phyloP scores from a whole-genome alignment of 495 filamentous ascomycete species.

The Bacidia gigantensis region DNA sequence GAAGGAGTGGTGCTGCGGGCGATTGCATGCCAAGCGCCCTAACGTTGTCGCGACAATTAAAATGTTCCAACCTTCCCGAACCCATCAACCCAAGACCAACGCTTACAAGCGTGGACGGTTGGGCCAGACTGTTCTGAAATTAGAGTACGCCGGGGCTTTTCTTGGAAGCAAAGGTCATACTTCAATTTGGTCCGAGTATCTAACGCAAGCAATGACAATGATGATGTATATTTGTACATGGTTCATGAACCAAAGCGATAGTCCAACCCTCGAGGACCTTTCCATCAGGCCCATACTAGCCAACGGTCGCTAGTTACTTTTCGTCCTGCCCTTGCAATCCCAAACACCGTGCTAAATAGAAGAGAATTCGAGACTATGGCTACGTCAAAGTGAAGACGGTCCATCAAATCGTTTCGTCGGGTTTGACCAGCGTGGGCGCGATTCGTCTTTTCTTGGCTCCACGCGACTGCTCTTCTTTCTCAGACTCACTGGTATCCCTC shows the following conservation, averaged over 20 bases:
- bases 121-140: too few relatives aligned
- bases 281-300: too few relatives aligned
- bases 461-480: constrained; percentile 48
- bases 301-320: too few relatives aligned
- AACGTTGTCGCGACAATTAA: not conserved
- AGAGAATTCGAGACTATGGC: not conserved
- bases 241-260: too few relatives aligned
- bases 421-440: constrained; percentile 52
- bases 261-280: too few relatives aligned
- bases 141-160: too few relatives aligned
- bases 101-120: too few relatives aligned
- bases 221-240: too few relatives aligned
- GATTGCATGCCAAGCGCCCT: not conserved
- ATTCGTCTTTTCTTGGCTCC: constrained; percentile 61
- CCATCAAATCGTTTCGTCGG: constrained; percentile 6
- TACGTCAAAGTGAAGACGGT: not conserved
- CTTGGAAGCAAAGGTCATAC: too few relatives aligned
- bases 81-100: not conserved
- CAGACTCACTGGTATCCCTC: constrained; percentile 39
- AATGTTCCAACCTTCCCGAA: not conserved
- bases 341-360: not conserved
- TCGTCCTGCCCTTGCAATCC: too few relatives aligned
- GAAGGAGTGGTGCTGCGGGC: constrained; percentile 2
- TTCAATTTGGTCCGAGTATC: too few relatives aligned
- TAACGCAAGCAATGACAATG: too few relatives aligned